These are phyloP conservation scores for Taphrina pruni DNA, from an alignment of 1,139 yeast genomes.

Conservation along the genomic window DNA sequence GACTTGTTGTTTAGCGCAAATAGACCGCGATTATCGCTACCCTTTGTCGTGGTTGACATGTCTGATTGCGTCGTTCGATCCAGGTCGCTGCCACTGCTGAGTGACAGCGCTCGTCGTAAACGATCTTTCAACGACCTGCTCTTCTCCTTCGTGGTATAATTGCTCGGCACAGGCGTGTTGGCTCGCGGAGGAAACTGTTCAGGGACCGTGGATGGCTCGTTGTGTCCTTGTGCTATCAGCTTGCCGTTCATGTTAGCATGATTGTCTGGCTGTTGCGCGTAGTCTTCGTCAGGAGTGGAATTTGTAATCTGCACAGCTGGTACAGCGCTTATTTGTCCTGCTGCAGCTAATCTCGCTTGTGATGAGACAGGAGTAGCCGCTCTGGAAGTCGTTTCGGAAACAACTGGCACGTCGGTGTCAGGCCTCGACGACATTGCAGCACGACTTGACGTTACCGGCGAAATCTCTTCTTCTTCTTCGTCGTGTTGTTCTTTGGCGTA, in stretches of 20 bases:
- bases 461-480: not conserved
- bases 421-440: no score
- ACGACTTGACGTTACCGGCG: no score
- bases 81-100: constrained; percentile 25
- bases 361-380: no score
- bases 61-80: constrained; percentile 1
- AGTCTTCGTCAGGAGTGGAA: not conserved
- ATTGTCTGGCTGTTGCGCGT: not conserved
- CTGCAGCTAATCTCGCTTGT: not conserved
- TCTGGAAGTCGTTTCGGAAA: no score
- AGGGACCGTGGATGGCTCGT: not conserved
- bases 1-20: constrained; percentile 8
- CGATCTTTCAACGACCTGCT: constrained; percentile 24
- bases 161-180: constrained; percentile 20
- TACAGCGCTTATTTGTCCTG: not conserved
- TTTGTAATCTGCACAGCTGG: not conserved
- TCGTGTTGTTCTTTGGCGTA: no score
- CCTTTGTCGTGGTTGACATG: not conserved
- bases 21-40: constrained; percentile 4
- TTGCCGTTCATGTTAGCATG: not conserved
- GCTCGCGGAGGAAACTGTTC: constrained; percentile 11
- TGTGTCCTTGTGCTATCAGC: not conserved
- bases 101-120: constrained; percentile 37
- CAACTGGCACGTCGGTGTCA: no score
- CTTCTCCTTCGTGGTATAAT: constrained; percentile 5